Evolutionary conservation across 2,329 filamentous ascomycete species (phyloP).

Genomic region (Paecilomyces sp.): DNA sequence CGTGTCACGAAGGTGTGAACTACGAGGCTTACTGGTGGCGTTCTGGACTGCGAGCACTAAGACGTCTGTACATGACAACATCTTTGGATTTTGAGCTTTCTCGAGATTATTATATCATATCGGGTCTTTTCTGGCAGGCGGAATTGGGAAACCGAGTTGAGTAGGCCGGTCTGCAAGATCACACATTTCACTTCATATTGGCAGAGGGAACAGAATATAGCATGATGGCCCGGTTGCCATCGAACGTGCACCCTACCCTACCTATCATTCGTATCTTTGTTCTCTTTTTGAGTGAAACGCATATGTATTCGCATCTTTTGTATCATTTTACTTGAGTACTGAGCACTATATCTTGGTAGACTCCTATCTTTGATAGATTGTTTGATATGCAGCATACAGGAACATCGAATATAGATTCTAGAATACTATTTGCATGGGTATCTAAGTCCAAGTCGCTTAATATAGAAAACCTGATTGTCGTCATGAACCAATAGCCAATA

Average conservation of each 20-base stretch:
- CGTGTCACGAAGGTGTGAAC: conserved; percentile 42
- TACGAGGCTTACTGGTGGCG: not conserved
- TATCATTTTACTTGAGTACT: not conserved
- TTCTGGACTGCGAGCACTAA: not conserved
- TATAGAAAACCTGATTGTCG: not conserved
- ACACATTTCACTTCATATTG: not conserved
- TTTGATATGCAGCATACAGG: not conserved
- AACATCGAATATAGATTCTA: not conserved
- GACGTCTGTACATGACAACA: not conserved
- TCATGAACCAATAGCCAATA: not conserved
- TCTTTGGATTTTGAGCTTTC: not conserved
- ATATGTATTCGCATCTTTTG: not conserved
- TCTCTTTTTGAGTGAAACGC: not conserved
- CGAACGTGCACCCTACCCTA: too few relatives aligned
- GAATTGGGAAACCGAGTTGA: not conserved
- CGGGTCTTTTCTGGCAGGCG: not conserved
- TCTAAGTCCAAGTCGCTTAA: not conserved
- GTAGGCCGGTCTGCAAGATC: not conserved
- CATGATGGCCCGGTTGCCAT: not conserved
- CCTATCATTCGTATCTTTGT: not conserved
- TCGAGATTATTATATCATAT: not conserved
- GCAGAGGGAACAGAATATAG: not conserved
- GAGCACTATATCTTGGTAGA: not conserved
- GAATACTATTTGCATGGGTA: not conserved
- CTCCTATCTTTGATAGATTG: not conserved